phyloP scores from a whole-genome alignment of 2,329 filamentous ascomycete species.

The Aspergillus pseudoviridinutans region DNA sequence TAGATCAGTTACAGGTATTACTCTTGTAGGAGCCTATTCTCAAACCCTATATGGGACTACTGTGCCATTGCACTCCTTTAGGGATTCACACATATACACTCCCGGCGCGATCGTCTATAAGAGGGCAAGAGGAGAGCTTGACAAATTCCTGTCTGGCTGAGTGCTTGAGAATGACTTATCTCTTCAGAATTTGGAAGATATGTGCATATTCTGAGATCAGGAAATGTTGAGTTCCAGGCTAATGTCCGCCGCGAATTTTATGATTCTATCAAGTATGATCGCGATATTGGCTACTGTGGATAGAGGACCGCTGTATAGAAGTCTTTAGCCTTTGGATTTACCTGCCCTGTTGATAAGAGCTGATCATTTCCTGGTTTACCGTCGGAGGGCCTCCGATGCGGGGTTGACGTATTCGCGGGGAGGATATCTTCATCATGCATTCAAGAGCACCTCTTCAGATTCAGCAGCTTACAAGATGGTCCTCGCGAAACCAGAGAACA shows the following conservation, averaged over 20 bases:
- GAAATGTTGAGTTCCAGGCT: too few species aligned
- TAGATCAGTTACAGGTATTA: too few species aligned
- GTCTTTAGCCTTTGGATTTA: neutral
- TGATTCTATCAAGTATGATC: too few species aligned
- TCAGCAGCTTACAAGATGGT: slow-evolving; percentile 16
- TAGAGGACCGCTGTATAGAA: neutral
- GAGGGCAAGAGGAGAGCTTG: too few species aligned
- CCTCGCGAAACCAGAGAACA: slow-evolving; percentile 20
- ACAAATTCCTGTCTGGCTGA: too few species aligned
- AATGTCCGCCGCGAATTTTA: too few species aligned
- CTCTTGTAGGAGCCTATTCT: too few species aligned
- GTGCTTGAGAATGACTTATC: too few species aligned
- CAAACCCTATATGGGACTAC: neutral
- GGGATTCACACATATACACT: too few species aligned
- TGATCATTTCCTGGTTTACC: neutral
- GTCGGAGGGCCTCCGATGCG: neutral
- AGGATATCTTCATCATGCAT: neutral
- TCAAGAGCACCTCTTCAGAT: neutral
- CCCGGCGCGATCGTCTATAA: too few species aligned
- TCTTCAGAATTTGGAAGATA: too few species aligned
- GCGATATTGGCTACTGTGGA: neutral
- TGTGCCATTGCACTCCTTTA: neutral
- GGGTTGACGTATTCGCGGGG: neutral
- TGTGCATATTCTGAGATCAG: too few species aligned
- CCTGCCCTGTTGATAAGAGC: neutral